A percentile compares a stretch with the other conserved stretches of the same genome.
phyloP scores from a whole-genome alignment of 2,329 filamentous ascomycete genomes.

The Pseudofabraea citricarpa region DNA sequence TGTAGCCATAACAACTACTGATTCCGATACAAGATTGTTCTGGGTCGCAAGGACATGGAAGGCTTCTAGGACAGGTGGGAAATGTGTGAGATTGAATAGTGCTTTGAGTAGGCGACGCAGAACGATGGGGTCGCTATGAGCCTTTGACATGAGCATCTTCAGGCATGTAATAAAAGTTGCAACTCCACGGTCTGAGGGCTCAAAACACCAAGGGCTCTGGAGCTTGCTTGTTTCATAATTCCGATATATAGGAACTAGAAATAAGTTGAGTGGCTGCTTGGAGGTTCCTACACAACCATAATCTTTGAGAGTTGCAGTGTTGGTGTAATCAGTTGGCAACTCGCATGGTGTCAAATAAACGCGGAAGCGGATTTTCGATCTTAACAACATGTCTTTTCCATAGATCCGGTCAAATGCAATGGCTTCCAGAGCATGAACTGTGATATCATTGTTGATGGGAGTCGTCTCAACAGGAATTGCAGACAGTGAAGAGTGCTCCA shows the following conservation, averaged over 20 bases:
- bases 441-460: not conserved
- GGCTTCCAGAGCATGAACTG: not conserved
- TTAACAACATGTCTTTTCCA: not conserved
- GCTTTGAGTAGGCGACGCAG: not conserved
- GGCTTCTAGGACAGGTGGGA: not conserved
- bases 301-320: not conserved
- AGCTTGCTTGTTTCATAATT: not conserved
- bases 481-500: not conserved
- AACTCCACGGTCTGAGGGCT: not conserved
- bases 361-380: not conserved
- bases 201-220: not conserved
- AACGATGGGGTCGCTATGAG: not conserved
- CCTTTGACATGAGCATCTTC: not conserved
- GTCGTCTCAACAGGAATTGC: not conserved
- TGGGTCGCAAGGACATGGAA: not conserved
- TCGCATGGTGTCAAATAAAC: not conserved
- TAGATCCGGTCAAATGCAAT: not conserved
- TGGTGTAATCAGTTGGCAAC: not conserved
- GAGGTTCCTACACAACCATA: not conserved
- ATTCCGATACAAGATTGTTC: not conserved
- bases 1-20: not conserved
- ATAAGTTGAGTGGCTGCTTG: not conserved
- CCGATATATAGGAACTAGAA: not conserved
- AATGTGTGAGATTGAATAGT: constrained; percentile 1
- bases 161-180: not conserved